Base-by-base conservation (phyloP, 345 rosid genomes). In the Ceriops decandra region DNA sequence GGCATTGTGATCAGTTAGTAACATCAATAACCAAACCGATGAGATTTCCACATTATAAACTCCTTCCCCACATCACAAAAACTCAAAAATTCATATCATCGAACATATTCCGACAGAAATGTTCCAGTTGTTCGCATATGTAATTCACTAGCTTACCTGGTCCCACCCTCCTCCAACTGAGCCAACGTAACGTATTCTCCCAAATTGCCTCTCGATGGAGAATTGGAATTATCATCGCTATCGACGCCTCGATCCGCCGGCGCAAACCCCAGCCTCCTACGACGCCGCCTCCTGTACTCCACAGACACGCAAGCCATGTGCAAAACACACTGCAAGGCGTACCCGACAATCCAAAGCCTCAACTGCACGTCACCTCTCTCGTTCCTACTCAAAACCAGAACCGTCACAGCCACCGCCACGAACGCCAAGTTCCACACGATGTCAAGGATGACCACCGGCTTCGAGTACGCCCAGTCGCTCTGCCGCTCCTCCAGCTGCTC, bases 391-490 rank as follows among this genome's bases (percentile, higher is more conserved):
- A 85, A 68, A 52, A 88, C 63, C 68, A 93, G 36, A 67, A 89
- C 89, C 64, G 82, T 68, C 22, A 67, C 28, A 3, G 97, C 96
- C 60, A 84, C 96, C 10, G 85, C 91, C 36, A 93, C 89, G 24
- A 93, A 93, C 7, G 92, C 92, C 52, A 93, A 77, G 64, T 93
- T 93, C 98, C 96, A 93, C 1, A 91, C 51, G 66, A 87, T 77
- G 54, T 93, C 98, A 17, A 93, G 86, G 28, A 91, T 72, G 67
- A 93, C 97, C 38, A 91, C 93, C 26, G 97, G 97, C 81, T 87
- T 89, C 36, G 98, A 93, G 72, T 93, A 91, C 24, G 98, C 96
- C 98, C 98, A 93, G 73, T 91, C 98, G 78, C 93, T 91, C 88
- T 91, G 98, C 46, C 96, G 87, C 77, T 89, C 97, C 85, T 93